phyloP scores from a whole-genome alignment of 129 eudicot species.

The Artemisia argyi region DNA sequence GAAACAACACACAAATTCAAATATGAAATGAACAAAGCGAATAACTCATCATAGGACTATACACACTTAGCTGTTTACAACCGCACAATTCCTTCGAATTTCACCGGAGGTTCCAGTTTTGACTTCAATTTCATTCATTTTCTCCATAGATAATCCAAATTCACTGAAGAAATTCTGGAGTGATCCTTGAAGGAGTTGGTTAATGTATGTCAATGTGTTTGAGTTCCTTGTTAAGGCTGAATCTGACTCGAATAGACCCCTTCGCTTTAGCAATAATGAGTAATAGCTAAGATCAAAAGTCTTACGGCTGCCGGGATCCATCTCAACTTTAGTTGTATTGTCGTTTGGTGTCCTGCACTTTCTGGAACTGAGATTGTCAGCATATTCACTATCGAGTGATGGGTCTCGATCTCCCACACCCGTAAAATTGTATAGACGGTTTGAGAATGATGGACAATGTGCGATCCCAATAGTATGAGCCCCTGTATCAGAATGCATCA shows the following conservation, averaged over 20 bases:
- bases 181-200: slow-evolving; percentile 58
- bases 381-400: slow-evolving; percentile 75
- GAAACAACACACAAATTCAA: background rate
- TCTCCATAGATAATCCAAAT: slow-evolving; percentile 77
- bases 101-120: slow-evolving; percentile 72
- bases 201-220: slow-evolving; percentile 43
- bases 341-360: slow-evolving; percentile 56
- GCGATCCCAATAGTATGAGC: slow-evolving; percentile 87
- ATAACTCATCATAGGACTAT: background rate
- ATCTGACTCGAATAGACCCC: slow-evolving; percentile 76
- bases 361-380: slow-evolving; percentile 46
- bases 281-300: slow-evolving; percentile 89
- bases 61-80: slow-evolving; percentile 44
- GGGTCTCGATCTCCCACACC: slow-evolving; percentile 77
- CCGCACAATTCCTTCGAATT: slow-evolving; percentile 63
- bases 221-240: slow-evolving; percentile 59
- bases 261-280: slow-evolving; percentile 55
- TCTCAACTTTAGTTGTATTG: slow-evolving; percentile 59
- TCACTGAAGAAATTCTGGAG: slow-evolving; percentile 48
- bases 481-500: slow-evolving; percentile 34
- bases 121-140: slow-evolving; percentile 64
- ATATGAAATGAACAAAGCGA: slow-evolving; percentile 13
- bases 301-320: slow-evolving; percentile 92
- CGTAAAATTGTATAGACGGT: slow-evolving; percentile 80
- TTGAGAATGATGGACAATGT: slow-evolving; percentile 59